Evolutionary conservation across 2,329 filamentous ascomycete genomes (phyloP).

Genomic region (Penicillium sp.): DNA sequence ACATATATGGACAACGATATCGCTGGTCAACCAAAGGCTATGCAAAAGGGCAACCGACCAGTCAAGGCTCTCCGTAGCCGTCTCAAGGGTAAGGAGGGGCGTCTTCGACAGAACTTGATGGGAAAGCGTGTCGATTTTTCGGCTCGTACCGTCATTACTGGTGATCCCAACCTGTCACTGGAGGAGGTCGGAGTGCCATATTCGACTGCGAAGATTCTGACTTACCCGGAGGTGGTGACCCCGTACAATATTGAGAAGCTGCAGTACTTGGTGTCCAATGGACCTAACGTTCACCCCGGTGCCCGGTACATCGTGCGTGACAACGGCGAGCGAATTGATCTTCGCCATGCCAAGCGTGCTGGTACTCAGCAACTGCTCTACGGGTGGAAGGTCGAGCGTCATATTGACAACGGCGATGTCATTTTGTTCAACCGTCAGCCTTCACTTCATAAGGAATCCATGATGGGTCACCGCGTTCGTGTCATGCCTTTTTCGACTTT

Average conservation of each 20-base stretch:
- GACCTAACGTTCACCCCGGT: constrained; percentile 90
- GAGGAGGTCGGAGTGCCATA: constrained; percentile 96
- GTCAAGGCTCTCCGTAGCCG: constrained; percentile 95
- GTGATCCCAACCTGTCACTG: constrained; percentile 91
- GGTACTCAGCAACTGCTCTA: constrained; percentile 79
- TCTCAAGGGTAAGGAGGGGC: constrained; percentile 98
- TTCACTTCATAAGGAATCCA: constrained; percentile 98
- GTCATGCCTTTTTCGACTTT: constrained; percentile 99
- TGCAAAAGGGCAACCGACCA: constrained; percentile 94
- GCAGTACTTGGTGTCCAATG: constrained; percentile 83
- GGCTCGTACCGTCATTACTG: constrained; percentile 98
- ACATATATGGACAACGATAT: constrained; percentile 99
- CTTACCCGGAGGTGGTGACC: constrained; percentile 95
- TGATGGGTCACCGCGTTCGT: constrained; percentile 97
- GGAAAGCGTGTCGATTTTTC: constrained; percentile 99
- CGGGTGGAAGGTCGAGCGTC: constrained; percentile 97
- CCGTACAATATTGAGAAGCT: constrained; percentile 96
- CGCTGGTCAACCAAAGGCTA: constrained; percentile 84
- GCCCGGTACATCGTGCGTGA: constrained; percentile 94
- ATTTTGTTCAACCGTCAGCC: constrained; percentile 99
- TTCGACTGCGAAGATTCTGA: constrained; percentile 86
- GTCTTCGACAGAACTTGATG: constrained; percentile 97
- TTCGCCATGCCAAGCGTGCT: constrained; percentile 86
- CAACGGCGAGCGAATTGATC: constrained; percentile 88
- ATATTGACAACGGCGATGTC: constrained; percentile 91